Conservation (phyloP, 176 grass and related monocot species). For the Carex pumila region DNA sequence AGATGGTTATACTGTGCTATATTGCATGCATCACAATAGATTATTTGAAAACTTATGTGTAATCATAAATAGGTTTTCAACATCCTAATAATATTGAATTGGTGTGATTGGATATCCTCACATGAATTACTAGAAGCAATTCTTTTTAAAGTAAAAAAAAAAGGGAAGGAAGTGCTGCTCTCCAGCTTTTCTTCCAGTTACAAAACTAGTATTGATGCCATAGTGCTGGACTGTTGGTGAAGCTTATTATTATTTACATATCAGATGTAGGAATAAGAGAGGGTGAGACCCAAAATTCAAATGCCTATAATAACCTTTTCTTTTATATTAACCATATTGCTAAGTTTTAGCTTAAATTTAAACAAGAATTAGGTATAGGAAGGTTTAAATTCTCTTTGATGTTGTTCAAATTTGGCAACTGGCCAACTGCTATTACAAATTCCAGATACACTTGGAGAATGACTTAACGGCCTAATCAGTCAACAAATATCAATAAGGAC, state of each 20-base stretch:
- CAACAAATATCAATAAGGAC: not conserved
- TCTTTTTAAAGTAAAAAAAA: not conserved
- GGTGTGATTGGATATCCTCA: not conserved
- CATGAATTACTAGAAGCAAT: not conserved
- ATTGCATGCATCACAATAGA: not conserved
- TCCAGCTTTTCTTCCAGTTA: not conserved
- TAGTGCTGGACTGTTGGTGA: not conserved
- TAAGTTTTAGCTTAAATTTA: not conserved
- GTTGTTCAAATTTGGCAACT: no score
- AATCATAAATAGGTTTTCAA: not conserved
- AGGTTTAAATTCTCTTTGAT: no score
- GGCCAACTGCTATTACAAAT: no score
- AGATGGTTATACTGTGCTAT: not conserved
- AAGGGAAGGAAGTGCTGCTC: not conserved
- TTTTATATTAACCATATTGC: not conserved
- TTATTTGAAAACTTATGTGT: not conserved
- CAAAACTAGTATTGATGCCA: not conserved
- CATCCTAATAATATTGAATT: not conserved
- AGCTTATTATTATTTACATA: not conserved
- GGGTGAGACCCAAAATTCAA: not conserved
- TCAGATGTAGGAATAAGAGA: not conserved
- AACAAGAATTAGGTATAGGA: not conserved
- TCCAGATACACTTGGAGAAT: not conserved
- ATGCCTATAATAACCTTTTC: not conserved
- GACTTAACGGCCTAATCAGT: not conserved